Base-by-base conservation (phyloP, 2,329 filamentous ascomycete species). In the Akanthomyces uredinophilus region DNA sequence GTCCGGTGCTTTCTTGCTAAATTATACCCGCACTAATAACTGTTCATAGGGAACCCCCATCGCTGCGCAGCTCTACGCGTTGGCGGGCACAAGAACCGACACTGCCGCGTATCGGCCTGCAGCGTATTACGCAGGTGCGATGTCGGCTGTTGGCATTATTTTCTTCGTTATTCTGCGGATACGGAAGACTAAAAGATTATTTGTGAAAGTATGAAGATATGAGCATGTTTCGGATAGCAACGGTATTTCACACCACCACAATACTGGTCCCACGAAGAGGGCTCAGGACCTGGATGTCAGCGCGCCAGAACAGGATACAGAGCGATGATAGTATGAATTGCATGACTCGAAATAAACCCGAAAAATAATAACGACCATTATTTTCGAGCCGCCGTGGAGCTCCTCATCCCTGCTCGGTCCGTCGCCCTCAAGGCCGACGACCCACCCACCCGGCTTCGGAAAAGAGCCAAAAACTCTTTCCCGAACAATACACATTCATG, bases 81-180 rank as follows among this genome's bases (percentile, higher is more conserved):
- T 68, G 35, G 66, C 68, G 0, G 66, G 65, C 1, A 51, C 50
- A 13, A 64, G 49, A 1, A 64, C 63, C 16, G 63, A 64, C 16
- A 61, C 69, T 1, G 64, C 59, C 29, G 58, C 55, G 20, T 70
- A 70, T 49, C 62, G 70, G 8, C 70, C 69, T 3, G 70, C 70
- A 0, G 68, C 69, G 1, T 70, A 68, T 46, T 71, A 71, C n/a
- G 68, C 68, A 2, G 70, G 70, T 4, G 67, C 66, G 6, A 66
- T 68, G 64, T 70, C 69, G 1, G 54, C 68, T 43, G 63, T 66
- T 3, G 66, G 66, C 44, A 62, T 66, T 27, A 32, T 61, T 0
- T 65, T 67, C 20, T 65, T 69, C 13, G 14, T 50, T 5, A 14
- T 50, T 16, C 22, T 63, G n/a, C 49, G 57, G 3, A 11, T 60